These are phyloP conservation scores for Ceratobasidium theobromae DNA, from an alignment of 1,284 basidiomycete species.

Conservation along the genomic window DNA sequence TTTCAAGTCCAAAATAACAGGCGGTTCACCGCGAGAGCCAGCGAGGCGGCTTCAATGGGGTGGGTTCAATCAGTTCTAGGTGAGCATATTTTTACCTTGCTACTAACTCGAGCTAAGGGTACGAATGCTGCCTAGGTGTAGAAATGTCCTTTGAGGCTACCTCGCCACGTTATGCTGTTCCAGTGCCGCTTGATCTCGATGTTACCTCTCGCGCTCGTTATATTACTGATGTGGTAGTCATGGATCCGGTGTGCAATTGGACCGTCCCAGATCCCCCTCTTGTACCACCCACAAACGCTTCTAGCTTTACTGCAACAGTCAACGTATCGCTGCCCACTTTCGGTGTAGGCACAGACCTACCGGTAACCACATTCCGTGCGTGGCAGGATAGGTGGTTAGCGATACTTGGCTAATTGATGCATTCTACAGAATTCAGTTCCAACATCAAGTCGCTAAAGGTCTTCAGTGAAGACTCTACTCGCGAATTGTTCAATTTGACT, in stretches of 20 bases:
- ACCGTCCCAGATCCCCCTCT: constrained; percentile 5
- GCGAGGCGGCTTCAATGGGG: constrained; percentile 18
- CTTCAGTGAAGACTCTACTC: background rate
- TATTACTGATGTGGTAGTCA: constrained; percentile 18
- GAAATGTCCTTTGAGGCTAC: constrained; percentile 20
- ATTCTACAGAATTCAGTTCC: no score
- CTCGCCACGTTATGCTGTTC: constrained; percentile 4
- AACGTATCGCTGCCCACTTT: background rate
- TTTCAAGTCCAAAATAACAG: background rate
- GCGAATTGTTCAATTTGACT: background rate
- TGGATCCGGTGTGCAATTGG: constrained; percentile 27
- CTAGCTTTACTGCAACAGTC: background rate
- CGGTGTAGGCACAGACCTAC: background rate
- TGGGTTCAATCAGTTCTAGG: constrained; percentile 25
- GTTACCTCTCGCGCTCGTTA: background rate
- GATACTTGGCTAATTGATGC: no score
- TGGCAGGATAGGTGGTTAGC: background rate
- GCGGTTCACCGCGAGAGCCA: background rate
- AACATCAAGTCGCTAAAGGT: background rate
- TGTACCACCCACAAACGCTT: background rate
- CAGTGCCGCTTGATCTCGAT: constrained; percentile 7
- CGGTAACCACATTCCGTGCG: background rate
- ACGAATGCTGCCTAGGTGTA: background rate
- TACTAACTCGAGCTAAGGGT: background rate
- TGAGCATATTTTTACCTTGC: background rate